Evolutionary conservation across 257 asterid genomes (phyloP).

Genomic region (Haberlea rhodopensis): DNA sequence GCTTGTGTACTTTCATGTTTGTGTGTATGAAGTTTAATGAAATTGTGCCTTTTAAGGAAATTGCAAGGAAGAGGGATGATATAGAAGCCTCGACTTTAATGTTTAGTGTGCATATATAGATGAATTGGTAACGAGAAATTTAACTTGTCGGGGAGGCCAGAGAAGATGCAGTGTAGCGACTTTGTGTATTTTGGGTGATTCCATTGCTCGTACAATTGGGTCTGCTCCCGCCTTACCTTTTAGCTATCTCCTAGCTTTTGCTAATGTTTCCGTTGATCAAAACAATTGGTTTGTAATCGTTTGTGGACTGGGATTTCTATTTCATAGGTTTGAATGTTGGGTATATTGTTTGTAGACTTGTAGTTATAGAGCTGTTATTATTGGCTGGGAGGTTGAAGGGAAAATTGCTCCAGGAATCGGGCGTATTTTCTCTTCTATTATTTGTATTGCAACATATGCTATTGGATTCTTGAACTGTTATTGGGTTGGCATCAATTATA

Average conservation of each 20-base stretch:
- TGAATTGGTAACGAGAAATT: neutral
- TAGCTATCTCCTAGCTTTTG: neutral
- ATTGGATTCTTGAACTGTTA: neutral
- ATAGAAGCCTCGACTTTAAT: too few species aligned
- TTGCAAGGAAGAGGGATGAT: too few species aligned
- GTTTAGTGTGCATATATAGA: neutral
- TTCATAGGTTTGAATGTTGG: neutral
- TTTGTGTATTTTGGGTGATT: too few species aligned
- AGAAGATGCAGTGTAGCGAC: too few species aligned
- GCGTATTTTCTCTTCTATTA: neutral
- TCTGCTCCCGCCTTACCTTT: too few species aligned
- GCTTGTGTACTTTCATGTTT: neutral
- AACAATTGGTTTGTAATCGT: neutral
- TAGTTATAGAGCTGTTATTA: neutral
- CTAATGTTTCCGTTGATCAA: neutral
- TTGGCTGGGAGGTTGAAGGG: neutral
- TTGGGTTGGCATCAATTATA: neutral
- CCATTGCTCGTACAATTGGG: too few species aligned
- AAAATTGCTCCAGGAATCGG: neutral
- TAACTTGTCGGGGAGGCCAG: too few species aligned
- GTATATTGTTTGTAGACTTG: neutral
- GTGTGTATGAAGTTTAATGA: slow-evolving; percentile 6
- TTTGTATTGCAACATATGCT: neutral
- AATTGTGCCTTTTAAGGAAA: too few species aligned
- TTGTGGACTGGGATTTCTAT: neutral